Base-by-base conservation (phyloP, 2,329 filamentous ascomycete species). In the Arthroderma sp. region DNA sequence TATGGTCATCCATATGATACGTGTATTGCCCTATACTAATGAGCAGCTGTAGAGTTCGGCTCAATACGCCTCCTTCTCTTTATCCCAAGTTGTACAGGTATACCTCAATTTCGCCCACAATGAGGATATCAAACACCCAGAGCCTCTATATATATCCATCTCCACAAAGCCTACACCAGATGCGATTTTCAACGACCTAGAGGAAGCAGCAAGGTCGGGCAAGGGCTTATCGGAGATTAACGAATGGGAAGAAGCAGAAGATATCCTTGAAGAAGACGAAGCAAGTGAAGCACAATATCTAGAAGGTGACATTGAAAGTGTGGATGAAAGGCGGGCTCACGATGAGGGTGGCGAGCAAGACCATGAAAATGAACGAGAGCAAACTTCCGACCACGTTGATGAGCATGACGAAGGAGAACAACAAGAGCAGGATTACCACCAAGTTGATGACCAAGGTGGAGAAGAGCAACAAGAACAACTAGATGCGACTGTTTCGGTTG, bases 101-200 rank as follows among this genome's bases (percentile, higher is more conserved):
- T 80, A 80, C 54, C 60, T 78, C 47, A 66, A 68, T 10, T 63
- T 84, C 38, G 70, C 74, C 51, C 67, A 67, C 30, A 78, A 82
- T 54, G 78, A 82, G 56, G 74, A 70, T 27, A 59, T 67, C 36
- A 62, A 69, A 43, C 59, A 68, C 22, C 69, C 71, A 2, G 68
- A 73, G 30, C 72, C 76, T 10, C 66, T 82, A n/a, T 75, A 77
- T 52, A 63, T 82, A 45, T 68, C 67, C 6, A 64, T 83, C 42
- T 66, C 64, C 43, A 71, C 69, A 15, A 75, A 72, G 54, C 62
- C 70, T 36, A 73, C 71, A 40, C 73, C 80, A 54, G 61, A 66
- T 3, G 67, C 68, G 37, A 70, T 74, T 46, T 59, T 82, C 29
- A 61, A 64, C 32, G 66, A 70, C 49, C 66, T 83, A 39, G 63